phyloP scores from a whole-genome alignment of 2,329 filamentous ascomycete species.

The Amauroascus niger region DNA sequence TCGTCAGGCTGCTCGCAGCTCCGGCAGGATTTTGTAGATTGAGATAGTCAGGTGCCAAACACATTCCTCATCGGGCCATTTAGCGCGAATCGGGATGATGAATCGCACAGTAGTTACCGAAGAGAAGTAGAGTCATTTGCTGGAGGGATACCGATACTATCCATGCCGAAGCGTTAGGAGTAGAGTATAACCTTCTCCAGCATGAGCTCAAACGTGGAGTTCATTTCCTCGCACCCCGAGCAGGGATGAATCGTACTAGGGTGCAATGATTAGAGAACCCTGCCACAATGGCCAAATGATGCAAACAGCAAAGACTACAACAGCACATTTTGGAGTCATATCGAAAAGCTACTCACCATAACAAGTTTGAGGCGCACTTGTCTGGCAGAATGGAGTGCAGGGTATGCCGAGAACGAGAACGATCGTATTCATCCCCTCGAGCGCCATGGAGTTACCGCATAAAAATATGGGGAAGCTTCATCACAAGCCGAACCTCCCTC shows the following conservation, averaged over 20 bases:
- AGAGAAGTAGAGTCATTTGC: neutral
- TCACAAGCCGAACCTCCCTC: too few species aligned
- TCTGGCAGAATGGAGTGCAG: neutral
- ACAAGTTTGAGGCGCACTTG: neutral
- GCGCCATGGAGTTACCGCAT: too few species aligned
- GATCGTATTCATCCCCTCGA: too few species aligned
- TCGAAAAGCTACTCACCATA: neutral
- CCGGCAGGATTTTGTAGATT: neutral
- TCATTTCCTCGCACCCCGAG: neutral
- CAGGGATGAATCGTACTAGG: neutral
- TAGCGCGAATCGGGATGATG: neutral
- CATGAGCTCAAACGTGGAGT: neutral
- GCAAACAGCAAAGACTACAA: neutral
- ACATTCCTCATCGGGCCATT: neutral
- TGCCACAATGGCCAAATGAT: neutral
- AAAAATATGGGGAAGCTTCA: too few species aligned
- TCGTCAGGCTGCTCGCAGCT: neutral
- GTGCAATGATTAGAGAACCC: neutral
- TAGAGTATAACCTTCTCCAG: neutral
- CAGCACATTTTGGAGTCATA: neutral
- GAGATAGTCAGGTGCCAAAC: neutral
- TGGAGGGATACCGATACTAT: neutral
- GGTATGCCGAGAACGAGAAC: neutral
- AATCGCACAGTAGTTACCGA: neutral
- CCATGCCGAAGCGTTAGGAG: neutral